Evolutionary conservation across 768 basidiomycete species (phyloP).

Genomic region (Panellus pusillus): DNA sequence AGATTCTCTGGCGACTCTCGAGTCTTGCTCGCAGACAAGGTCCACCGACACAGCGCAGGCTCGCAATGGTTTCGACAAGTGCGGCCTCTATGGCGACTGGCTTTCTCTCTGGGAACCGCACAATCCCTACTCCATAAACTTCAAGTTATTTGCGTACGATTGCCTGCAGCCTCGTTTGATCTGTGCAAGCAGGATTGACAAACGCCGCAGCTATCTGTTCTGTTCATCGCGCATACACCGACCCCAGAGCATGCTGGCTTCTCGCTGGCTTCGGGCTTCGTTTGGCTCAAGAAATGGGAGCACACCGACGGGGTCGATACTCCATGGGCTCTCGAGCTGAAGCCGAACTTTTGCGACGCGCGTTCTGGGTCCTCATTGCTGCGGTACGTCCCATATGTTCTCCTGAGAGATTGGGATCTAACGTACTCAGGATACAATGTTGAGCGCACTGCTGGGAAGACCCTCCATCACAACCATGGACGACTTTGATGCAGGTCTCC

Average conservation of each 20-base stretch:
- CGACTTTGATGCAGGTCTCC: slow-evolving; percentile 11
- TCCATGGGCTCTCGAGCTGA: background rate
- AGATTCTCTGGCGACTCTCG: slow-evolving; percentile 52
- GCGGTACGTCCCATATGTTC: background rate
- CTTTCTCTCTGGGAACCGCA: background rate
- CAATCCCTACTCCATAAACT: background rate
- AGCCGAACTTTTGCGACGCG: slow-evolving; percentile 1
- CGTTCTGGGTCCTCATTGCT: slow-evolving; percentile 2
- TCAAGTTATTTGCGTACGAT: slow-evolving; percentile 8
- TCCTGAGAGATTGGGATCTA: background rate
- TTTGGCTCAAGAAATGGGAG: slow-evolving; percentile 11
- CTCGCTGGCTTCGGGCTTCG: slow-evolving; percentile 2
- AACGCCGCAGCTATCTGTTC: background rate
- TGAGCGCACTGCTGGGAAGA: slow-evolving; percentile 3
- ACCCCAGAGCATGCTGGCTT: background rate
- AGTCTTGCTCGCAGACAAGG: slow-evolving; percentile 33
- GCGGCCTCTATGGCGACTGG: slow-evolving; percentile 58
- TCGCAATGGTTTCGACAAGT: slow-evolving; percentile 67
- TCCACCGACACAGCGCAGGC: slow-evolving; percentile 45
- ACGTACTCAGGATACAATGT: slow-evolving; percentile 1
- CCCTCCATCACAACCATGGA: slow-evolving; percentile 1
- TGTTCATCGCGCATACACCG: background rate
- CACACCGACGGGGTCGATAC: slow-evolving; percentile 4
- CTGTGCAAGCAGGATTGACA: background rate
- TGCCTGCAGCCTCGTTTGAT: background rate